Evolutionary conservation across 1,284 basidiomycete species (phyloP).

Genomic region (Cryptococcus deneoformans): DNA sequence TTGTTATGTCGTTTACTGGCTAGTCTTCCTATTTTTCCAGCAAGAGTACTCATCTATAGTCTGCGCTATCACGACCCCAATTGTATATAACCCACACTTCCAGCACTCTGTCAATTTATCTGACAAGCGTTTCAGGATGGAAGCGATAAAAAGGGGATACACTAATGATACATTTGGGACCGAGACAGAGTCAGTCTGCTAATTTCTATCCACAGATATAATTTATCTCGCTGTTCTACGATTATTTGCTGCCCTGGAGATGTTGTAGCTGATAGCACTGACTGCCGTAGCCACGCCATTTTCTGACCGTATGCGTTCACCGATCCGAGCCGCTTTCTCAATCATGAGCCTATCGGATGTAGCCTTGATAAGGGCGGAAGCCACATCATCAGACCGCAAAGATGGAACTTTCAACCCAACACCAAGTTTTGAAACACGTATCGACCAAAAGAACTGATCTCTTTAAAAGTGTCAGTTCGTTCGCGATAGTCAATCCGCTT

Average conservation of each 20-base stretch:
- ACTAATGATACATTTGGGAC: too few species aligned
- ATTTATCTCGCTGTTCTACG: too few species aligned
- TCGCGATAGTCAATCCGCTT: neutral
- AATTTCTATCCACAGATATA: too few species aligned
- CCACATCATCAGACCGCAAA: constrained; percentile 55
- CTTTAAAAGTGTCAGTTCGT: neutral
- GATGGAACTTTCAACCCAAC: constrained; percentile 57
- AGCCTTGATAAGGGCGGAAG: constrained; percentile 57
- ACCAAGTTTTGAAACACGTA: constrained; percentile 61
- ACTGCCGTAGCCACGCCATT: constrained; percentile 44
- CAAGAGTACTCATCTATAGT: too few species aligned
- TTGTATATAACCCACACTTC: too few species aligned
- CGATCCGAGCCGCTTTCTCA: constrained; percentile 64
- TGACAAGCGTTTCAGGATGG: too few species aligned
- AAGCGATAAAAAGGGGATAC: neutral
- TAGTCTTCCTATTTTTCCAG: too few species aligned
- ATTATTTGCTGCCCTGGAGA: constrained; percentile 34
- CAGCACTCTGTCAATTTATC: too few species aligned
- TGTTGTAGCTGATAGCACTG: constrained; percentile 35
- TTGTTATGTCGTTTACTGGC: too few species aligned
- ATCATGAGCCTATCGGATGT: constrained; percentile 60
- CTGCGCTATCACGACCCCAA: too few species aligned
- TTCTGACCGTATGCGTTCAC: constrained; percentile 60
- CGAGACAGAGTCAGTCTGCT: too few species aligned
- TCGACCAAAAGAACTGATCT: constrained; percentile 69